These are phyloP conservation scores for Paragyromitra xinjiangensis DNA, from an alignment of 495 filamentous ascomycete genomes.

Conservation along the genomic window DNA sequence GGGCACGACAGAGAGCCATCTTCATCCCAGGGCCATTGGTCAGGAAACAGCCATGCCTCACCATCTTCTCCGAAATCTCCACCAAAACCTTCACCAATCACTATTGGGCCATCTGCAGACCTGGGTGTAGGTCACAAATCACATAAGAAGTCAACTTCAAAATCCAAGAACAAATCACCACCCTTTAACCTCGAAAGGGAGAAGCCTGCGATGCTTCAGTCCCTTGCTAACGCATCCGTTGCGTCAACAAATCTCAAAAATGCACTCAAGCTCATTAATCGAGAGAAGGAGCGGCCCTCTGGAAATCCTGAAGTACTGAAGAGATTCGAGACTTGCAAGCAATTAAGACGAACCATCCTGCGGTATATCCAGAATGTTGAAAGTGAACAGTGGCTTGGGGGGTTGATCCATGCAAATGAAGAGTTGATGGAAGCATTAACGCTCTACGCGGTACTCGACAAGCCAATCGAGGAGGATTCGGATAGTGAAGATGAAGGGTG, in stretches of 20 bases:
- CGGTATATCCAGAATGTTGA: slow-evolving; percentile 90
- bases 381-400: slow-evolving; percentile 80
- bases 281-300: slow-evolving; percentile 85
- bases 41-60: slow-evolving; percentile 54
- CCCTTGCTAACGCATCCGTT: slow-evolving; percentile 84
- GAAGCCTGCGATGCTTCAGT: slow-evolving; percentile 80
- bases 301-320: slow-evolving; percentile 78
- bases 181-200: slow-evolving; percentile 87
- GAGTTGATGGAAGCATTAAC: slow-evolving; percentile 89
- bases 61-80: slow-evolving; percentile 56
- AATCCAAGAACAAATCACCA: slow-evolving; percentile 61
- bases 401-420: slow-evolving; percentile 82
- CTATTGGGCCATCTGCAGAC: slow-evolving; percentile 54
- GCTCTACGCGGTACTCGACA: slow-evolving; percentile 92
- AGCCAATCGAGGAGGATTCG: slow-evolving; percentile 94
- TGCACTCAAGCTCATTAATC: slow-evolving; percentile 86
- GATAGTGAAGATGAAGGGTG: slow-evolving; percentile 80
- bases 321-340: slow-evolving; percentile 86
- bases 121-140: slow-evolving; percentile 29
- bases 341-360: slow-evolving; percentile 80
- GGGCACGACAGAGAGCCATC: slow-evolving; percentile 38
- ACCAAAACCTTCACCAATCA: slow-evolving; percentile 39
- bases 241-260: slow-evolving; percentile 92
- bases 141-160: slow-evolving; percentile 52
- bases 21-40: slow-evolving; percentile 24